Base-by-base conservation (phyloP, 164 flowering plant genomes). In the Stephania japonica region DNA sequence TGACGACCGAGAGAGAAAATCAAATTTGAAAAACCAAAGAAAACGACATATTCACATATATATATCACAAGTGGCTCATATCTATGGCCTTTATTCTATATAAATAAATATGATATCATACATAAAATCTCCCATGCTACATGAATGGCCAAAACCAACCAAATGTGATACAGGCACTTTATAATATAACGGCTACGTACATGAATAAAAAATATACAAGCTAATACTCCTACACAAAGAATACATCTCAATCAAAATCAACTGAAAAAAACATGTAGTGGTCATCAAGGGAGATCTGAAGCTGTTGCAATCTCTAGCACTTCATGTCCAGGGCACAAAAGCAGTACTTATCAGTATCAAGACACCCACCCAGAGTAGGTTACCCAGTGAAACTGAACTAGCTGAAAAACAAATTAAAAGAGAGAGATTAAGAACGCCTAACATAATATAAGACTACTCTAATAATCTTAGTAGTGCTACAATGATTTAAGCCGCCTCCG, bases 371-470 rank as follows among this genome's bases (percentile, higher is more conserved):
- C 77, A 78, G 2, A 77, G 80, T 44, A 77, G 72, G 75, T 77
- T 83, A 21, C 83, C 85, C 13, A 79, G 79, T 62, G 78, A 68
- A 71, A 79, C 72, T 47, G 85, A 70, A 70, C 23, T 75, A 59
- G 75, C 87, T 87, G 86, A 73, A 66, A 61, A 42, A 27, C 44
- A 19, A 56, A 56, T 6, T 16, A 16, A 56, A 13, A 56, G 6
- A 56, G n/a, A 56, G 16, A 56, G 21, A 56, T 16, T 16, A 56
- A 56, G 5, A 19, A 56, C n/a, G 4, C 62, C 53, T 9, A 47
- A 47, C 11, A 47, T 47, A 47, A 14, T 47, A 9, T 47, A 32
- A 32, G 38, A 32, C 38, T 32, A 32, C 38, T 47, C 11, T 47
- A 47, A 9, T 47, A 9, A 47, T 47, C 16, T 9, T 2, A 56